Evolutionary conservation across 75 land plant species (phyloP), one percentile per base, ranked within the genome.

Genomic region (Pinus albicaulis): DNA sequence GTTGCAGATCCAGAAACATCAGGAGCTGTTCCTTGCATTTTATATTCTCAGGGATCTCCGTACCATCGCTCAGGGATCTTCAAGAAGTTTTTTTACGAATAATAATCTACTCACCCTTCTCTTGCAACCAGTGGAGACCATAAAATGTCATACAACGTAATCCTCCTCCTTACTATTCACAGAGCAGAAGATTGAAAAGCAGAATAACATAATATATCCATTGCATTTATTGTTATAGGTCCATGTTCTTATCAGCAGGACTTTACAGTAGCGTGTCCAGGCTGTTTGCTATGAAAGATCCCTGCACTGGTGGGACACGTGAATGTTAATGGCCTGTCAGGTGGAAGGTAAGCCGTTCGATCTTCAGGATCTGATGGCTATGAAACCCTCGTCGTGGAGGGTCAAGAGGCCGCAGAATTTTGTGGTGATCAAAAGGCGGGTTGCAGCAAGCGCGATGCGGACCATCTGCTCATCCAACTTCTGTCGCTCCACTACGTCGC

Each of bases 11-110:
- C 41, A 7, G 71, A 68, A 68, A 38, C 22, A 36, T 68, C 71
- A 20, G 22, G 71, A 68, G 71, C 52, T 44, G 52, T 44, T 44
- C 8, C 10, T 68, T 68, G 71, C 71, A 68, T 68, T 68, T 68
- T 68, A n/a, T 38, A 7, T 19, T 20, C 71, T 34, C 24, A 41
- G 41, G 3, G 11, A 2, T 14, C 23, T 10, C 14, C 64, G 13
- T 12, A 24, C 4, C 64, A 24, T 24, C 64, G 28, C 13, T 26
- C 11, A 2, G 12, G 12, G 26, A 25, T 2, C 31, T 61, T 61
- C 13, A 61, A 2, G 15, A 24, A 24, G 2, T 12, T 23, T 4
- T 15, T 6, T 13, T 31, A 13, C 11, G 13, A 3, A 24, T n/a
- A n/a, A n/a, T n/a, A n/a, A n/a, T n/a, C n/a, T n/a, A n/a, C n/a